phyloP scores from a whole-genome alignment of 208 protist species.

The Crithidia bombi region DNA sequence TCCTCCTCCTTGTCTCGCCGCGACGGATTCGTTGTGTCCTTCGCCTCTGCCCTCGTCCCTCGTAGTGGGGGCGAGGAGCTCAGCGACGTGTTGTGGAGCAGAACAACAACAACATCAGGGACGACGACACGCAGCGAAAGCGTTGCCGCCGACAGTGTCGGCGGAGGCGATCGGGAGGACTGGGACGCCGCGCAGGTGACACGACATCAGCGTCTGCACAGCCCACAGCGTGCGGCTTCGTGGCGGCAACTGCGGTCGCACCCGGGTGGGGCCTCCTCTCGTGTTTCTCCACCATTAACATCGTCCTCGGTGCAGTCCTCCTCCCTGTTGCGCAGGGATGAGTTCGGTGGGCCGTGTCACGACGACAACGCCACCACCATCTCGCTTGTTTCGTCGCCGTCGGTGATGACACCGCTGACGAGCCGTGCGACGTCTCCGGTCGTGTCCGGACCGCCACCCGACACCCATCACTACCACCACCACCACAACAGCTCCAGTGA shows the following conservation, averaged over 20 bases:
- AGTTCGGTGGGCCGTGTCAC: no score
- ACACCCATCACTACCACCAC: not conserved
- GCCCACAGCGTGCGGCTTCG: slow-evolving; percentile 19
- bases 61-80: slow-evolving; percentile 13
- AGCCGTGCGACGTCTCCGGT: slow-evolving; percentile 15
- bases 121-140: not conserved
- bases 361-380: not conserved
- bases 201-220: not conserved
- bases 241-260: slow-evolving; percentile 33
- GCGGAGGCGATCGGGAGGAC: not conserved
- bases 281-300: not conserved
- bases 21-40: slow-evolving; percentile 41
- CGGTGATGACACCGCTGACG: slow-evolving; percentile 15
- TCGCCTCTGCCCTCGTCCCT: slow-evolving; percentile 30
- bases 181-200: not conserved
- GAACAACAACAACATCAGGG: not conserved
- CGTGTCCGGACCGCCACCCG: not conserved
- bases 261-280: slow-evolving; percentile 13
- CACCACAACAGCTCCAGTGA: not conserved
- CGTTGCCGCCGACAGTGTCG: not conserved
- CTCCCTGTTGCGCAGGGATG: no score
- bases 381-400: slow-evolving; percentile 30
- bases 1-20: slow-evolving; percentile 36
- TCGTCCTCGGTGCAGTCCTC: not conserved
- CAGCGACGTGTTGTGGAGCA: not conserved